These are phyloP conservation scores for Peronosclerospora sorghi DNA, from an alignment of 352 stramenopile genomes.

Conservation along the genomic window DNA sequence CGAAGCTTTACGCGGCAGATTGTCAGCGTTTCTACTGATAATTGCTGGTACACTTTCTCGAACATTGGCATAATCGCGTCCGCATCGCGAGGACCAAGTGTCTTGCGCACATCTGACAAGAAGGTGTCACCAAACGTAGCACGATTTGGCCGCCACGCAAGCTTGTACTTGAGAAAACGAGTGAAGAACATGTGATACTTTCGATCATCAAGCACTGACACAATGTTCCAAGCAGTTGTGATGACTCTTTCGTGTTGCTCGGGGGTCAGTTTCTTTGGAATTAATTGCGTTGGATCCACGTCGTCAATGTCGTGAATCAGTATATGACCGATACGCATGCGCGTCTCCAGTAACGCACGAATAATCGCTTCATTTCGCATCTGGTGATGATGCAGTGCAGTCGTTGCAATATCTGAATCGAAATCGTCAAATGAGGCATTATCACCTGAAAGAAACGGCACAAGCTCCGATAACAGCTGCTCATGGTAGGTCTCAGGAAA, in stretches of 20 bases:
- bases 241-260: slow-evolving; percentile 69
- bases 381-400: slow-evolving; percentile 62
- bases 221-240: slow-evolving; percentile 78
- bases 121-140: slow-evolving; percentile 73
- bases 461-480: slow-evolving; percentile 44
- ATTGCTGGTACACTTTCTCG: slow-evolving; percentile 56
- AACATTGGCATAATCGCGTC: slow-evolving; percentile 73
- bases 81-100: slow-evolving; percentile 39
- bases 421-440: slow-evolving; percentile 69
- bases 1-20: slow-evolving; percentile 75
- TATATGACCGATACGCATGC: slow-evolving; percentile 78
- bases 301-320: slow-evolving; percentile 77
- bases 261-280: slow-evolving; percentile 44
- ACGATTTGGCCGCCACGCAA: slow-evolving; percentile 72
- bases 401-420: slow-evolving; percentile 45
- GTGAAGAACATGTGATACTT: slow-evolving; percentile 84
- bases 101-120: slow-evolving; percentile 59
- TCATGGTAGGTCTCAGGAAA: slow-evolving; percentile 60
- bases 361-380: slow-evolving; percentile 75
- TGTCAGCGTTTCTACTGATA: slow-evolving; percentile 79
- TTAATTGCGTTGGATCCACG: slow-evolving; percentile 44
- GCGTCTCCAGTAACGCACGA: slow-evolving; percentile 62
- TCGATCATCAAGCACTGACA: slow-evolving; percentile 70
- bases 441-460: slow-evolving; percentile 73
- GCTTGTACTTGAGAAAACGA: slow-evolving; percentile 81